Evolutionary conservation across 768 basidiomycete genomes (phyloP).

Genomic region (Hypholoma fasciculare): DNA sequence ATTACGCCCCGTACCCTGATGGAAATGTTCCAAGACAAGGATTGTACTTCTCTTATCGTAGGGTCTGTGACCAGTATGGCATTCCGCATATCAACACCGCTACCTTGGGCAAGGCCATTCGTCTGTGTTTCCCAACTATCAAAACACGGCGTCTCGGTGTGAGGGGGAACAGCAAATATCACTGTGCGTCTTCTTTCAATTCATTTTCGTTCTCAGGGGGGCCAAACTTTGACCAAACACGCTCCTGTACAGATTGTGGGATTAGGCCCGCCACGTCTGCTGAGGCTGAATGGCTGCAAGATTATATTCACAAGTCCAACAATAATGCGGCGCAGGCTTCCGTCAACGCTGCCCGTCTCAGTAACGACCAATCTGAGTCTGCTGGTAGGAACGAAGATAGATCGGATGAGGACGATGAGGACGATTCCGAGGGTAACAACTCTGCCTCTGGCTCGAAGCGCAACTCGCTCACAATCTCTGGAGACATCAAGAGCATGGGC

Average conservation of each 20-base stretch:
- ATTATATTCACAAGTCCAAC: slow-evolving; percentile 90
- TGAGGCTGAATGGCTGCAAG: slow-evolving; percentile 90
- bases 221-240: slow-evolving; percentile 18
- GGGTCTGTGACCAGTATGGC: slow-evolving; percentile 90
- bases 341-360: slow-evolving; percentile 70
- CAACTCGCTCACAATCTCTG: slow-evolving; percentile 67
- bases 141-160: slow-evolving; percentile 93
- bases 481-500: slow-evolving; percentile 58
- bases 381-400: slow-evolving; percentile 63
- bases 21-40: slow-evolving; percentile 94
- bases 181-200: slow-evolving; percentile 57
- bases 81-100: slow-evolving; percentile 96
- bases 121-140: slow-evolving; percentile 91
- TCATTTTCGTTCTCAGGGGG: slow-evolving; percentile 21
- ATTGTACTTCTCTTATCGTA: slow-evolving; percentile 89
- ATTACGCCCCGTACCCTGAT: slow-evolving; percentile 89
- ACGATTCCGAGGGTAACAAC: slow-evolving; percentile 73
- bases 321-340: slow-evolving; percentile 79
- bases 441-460: slow-evolving; percentile 69
- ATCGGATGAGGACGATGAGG: slow-evolving; percentile 85
- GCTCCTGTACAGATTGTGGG: slow-evolving; percentile 69
- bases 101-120: slow-evolving; percentile 92
- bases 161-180: slow-evolving; percentile 94
- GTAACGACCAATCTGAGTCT: slow-evolving; percentile 68
- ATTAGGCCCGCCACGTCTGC: slow-evolving; percentile 89